Percentiles rank a stretch among this genome's conserved stretches.
phyloP scores from a whole-genome alignment of 75 land plant genomes.

The Isoetes taiwanensis region DNA sequence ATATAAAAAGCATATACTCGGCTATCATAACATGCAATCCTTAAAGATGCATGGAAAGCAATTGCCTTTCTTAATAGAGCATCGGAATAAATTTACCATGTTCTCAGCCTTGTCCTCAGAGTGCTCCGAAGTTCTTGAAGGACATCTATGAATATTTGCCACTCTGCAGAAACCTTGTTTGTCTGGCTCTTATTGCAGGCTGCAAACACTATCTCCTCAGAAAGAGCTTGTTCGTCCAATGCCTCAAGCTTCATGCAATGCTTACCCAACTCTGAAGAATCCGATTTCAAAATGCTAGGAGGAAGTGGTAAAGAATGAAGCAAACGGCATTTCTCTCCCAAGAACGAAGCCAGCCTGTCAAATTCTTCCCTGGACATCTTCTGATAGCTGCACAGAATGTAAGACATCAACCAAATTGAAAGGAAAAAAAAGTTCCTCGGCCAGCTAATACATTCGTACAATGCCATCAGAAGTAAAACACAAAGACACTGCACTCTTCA shows the following conservation, averaged over 20 bases:
- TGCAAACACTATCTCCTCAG: not conserved
- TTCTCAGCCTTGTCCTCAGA: conserved; percentile 25
- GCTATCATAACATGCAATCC: too few species aligned
- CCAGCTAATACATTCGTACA: too few species aligned
- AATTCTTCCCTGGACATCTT: conserved; percentile 40
- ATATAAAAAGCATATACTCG: too few species aligned
- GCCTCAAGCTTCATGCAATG: not conserved
- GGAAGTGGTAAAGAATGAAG: conserved; percentile 78
- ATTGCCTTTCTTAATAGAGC: too few species aligned
- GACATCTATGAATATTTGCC: conserved; percentile 38
- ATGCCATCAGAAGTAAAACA: too few species aligned
- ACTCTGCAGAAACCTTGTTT: conserved; percentile 33
- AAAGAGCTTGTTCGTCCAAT: not conserved
- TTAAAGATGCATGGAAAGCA: too few species aligned
- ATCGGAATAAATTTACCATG: conserved; percentile 42
- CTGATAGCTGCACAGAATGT: conserved; percentile 40
- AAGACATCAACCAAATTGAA: not conserved
- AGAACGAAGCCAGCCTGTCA: conserved; percentile 47
- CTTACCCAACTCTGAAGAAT: conserved; percentile 3
- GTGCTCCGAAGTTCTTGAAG: conserved; percentile 31
- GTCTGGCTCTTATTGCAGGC: not conserved
- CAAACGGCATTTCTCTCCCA: conserved; percentile 58
- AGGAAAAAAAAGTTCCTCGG: not conserved
- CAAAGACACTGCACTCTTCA: too few species aligned
- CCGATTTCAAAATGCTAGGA: conserved; percentile 1